A percentile compares a stretch with the other conserved stretches of the same genome.
These are phyloP conservation scores for Ascochyta fabae DNA, from an alignment of 2,329 filamentous ascomycete genomes.

Conservation along the genomic window DNA sequence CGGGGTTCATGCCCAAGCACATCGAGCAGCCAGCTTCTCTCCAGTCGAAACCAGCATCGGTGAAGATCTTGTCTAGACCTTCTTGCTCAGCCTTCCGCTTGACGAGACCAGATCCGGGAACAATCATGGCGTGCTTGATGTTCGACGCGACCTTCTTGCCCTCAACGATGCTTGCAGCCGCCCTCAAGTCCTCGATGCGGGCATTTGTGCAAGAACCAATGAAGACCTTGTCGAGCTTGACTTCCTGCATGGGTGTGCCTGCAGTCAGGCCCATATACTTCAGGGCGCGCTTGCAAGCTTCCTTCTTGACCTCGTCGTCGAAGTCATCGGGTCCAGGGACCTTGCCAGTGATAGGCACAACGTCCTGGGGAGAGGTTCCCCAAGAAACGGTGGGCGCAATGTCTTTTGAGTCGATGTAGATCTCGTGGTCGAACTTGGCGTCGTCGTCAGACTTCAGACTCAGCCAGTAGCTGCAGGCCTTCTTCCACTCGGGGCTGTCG, in stretches of 20 bases:
- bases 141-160: conserved; percentile 87
- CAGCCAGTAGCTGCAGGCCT: conserved; percentile 86
- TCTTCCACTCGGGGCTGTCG: conserved; percentile 87
- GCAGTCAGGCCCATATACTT: conserved; percentile 95
- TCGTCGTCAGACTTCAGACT: conserved; percentile 83
- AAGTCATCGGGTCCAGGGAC: conserved; percentile 93
- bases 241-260: conserved; percentile 90
- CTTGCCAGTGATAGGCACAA: conserved; percentile 89
- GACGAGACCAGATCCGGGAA: conserved; percentile 92
- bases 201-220: conserved; percentile 98
- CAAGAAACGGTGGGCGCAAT: conserved; percentile 93
- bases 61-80: conserved; percentile 91
- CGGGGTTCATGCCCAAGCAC: conserved; percentile 99
- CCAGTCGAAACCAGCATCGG: conserved; percentile 95
- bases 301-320: conserved; percentile 77
- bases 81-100: conserved; percentile 91
- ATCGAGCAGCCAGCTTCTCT: conserved; percentile 98
- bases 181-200: conserved; percentile 91
- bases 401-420: conserved; percentile 90
- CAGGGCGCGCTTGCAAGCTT: conserved; percentile 78
- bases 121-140: conserved; percentile 93
- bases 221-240: conserved; percentile 92
- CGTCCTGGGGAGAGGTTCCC: conserved; percentile 96
- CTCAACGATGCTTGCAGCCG: conserved; percentile 83
- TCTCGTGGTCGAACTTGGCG: conserved; percentile 87